Conservation (phyloP, 257 asterid genomes). For the Lycium barbarum region DNA sequence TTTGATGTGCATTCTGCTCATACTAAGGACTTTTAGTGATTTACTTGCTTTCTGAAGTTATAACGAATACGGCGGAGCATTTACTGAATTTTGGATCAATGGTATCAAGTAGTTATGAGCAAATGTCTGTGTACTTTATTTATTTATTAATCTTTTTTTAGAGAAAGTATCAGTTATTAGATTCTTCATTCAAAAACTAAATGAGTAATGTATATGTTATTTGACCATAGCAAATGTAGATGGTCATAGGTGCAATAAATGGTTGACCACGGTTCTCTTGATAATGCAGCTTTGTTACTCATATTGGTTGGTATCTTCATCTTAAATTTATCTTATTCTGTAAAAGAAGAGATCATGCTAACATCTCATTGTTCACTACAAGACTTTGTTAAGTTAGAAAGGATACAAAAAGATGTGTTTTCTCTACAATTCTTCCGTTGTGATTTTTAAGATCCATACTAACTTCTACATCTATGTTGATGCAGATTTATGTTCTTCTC, state of each 20-base stretch:
- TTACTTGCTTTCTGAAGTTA: slow-evolving; percentile 21
- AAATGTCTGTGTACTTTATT: background rate
- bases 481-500: slow-evolving; percentile 94
- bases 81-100: background rate
- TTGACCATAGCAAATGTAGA: background rate
- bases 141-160: background rate
- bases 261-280: background rate
- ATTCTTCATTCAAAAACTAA: background rate
- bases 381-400: background rate
- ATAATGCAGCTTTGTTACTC: background rate
- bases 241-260: slow-evolving; percentile 23
- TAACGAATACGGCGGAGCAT: background rate
- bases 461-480: slow-evolving; percentile 21
- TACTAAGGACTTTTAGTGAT: background rate
- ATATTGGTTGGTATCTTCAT: slow-evolving; percentile 5
- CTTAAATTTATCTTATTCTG: background rate
- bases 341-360: slow-evolving; percentile 20
- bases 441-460: background rate
- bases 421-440: background rate
- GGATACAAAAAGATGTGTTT: slow-evolving; percentile 6
- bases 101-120: slow-evolving; percentile 1
- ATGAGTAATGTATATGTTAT: background rate
- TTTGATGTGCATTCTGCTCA: slow-evolving; percentile 5
- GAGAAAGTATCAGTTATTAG: background rate
- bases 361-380: background rate